These are phyloP conservation scores for Polyporus tsugae DNA, from an alignment of 1,284 basidiomycete species.

Conservation along the genomic window DNA sequence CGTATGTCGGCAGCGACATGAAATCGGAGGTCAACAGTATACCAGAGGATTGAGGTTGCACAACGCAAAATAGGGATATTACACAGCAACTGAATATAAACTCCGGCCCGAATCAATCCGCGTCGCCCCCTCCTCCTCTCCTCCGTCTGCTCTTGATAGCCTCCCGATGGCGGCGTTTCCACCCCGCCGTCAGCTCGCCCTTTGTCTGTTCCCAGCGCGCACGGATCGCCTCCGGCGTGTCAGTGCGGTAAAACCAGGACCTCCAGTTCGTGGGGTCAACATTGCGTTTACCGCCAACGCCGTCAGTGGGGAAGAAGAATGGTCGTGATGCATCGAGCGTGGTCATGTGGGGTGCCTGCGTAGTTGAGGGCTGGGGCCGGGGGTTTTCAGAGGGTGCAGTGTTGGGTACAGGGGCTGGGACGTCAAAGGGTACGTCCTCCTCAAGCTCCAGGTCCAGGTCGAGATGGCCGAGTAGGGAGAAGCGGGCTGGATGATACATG, in stretches of 20 bases:
- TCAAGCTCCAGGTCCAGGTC: constrained; percentile 69
- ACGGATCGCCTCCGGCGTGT: constrained; percentile 69
- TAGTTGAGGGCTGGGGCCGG: constrained; percentile 20
- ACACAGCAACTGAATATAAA: neutral
- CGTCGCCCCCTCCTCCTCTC: constrained; percentile 47
- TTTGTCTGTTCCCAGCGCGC: constrained; percentile 77
- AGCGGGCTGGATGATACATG: constrained; percentile 46
- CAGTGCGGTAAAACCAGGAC: constrained; percentile 58
- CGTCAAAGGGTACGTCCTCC: constrained; percentile 46
- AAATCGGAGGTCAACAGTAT: neutral
- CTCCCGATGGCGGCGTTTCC: constrained; percentile 83
- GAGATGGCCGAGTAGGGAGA: constrained; percentile 74
- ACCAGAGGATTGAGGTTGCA: neutral
- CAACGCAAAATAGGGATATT: neutral
- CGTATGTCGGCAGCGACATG: neutral
- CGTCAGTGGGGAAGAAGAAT: constrained; percentile 65
- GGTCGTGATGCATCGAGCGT: constrained; percentile 60
- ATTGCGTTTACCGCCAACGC: constrained; percentile 42
- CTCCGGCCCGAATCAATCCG: constrained; percentile 14
- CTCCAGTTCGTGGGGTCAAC: constrained; percentile 50
- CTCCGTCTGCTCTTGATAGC: constrained; percentile 70
- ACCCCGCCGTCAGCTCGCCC: constrained; percentile 76
- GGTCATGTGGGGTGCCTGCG: constrained; percentile 23
- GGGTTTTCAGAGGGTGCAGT: constrained; percentile 24
- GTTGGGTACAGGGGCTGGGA: constrained; percentile 32